A percentile compares a stretch with the other conserved stretches of the same genome.
Conservation (phyloP, 2,329 filamentous ascomycete species). For the Dactylellina sp. region DNA sequence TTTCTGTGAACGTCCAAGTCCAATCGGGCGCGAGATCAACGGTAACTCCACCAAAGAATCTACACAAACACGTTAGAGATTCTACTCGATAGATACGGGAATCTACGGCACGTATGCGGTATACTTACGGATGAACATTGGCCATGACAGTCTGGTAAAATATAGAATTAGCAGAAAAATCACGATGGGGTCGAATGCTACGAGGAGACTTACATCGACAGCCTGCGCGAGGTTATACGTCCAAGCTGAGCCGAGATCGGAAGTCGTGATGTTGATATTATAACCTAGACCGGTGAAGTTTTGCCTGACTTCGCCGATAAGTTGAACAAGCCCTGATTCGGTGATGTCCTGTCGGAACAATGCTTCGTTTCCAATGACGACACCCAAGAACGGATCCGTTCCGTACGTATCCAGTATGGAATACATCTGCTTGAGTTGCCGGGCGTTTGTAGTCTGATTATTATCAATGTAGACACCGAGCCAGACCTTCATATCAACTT, state of each 20-base stretch:
- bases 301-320: conserved; percentile 76
- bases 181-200: neutral
- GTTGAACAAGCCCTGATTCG: conserved; percentile 71
- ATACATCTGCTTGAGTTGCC: conserved; percentile 88
- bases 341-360: conserved; percentile 78
- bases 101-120: conserved; percentile 2
- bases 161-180: conserved; percentile 11
- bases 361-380: conserved; percentile 77
- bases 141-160: conserved; percentile 75
- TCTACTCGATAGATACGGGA: neutral
- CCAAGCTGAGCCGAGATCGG: conserved; percentile 92
- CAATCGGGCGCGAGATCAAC: conserved; percentile 77
- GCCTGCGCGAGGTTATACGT: conserved; percentile 74
- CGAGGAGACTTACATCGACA: conserved; percentile 73
- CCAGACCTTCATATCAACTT: conserved; percentile 88
- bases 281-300: conserved; percentile 77
- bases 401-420: conserved; percentile 75
- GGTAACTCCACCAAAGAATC: conserved; percentile 84
- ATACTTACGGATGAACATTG: conserved; percentile 80
- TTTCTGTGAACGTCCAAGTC: conserved; percentile 85
- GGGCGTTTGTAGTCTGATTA: conserved; percentile 83
- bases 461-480: conserved; percentile 91
- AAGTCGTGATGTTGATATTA: conserved; percentile 82
- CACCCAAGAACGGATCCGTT: conserved; percentile 81
- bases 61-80: conserved; percentile 20